These are phyloP conservation scores for Scolecobasidium constrictum DNA, from an alignment of 2,329 filamentous ascomycete genomes.

Conservation along the genomic window DNA sequence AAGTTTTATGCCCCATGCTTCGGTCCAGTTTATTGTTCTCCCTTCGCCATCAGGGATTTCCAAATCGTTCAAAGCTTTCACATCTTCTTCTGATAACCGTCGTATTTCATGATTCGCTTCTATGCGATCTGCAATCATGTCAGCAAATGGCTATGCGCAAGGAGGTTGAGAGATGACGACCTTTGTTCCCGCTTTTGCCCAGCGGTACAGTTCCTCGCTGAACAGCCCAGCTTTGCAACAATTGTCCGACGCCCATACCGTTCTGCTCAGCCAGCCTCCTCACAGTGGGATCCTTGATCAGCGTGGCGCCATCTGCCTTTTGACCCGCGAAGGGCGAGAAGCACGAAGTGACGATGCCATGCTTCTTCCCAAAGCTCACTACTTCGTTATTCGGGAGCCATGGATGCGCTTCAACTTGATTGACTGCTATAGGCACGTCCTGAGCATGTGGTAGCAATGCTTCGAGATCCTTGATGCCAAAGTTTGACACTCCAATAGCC, in stretches of 20 bases:
- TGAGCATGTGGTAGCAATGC: constrained; percentile 20
- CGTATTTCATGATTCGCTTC: no score
- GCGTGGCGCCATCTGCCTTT: constrained; percentile 57
- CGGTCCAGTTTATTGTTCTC: no score
- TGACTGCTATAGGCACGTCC: constrained; percentile 53
- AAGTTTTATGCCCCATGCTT: no score
- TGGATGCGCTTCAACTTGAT: constrained; percentile 75
- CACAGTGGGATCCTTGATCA: constrained; percentile 56
- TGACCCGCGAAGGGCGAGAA: constrained; percentile 61
- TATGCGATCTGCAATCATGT: no score
- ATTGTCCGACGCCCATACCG: constrained; percentile 61
- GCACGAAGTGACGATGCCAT: constrained; percentile 64
- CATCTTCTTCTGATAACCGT: no score
- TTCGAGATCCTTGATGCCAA: constrained; percentile 70
- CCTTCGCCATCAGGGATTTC: no score
- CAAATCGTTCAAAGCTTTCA: no score
- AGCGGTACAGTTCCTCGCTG: no score
- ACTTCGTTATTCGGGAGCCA: constrained; percentile 42
- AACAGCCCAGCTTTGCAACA: constrained; percentile 34
- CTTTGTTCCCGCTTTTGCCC: no score
- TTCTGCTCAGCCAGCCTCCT: constrained; percentile 51
- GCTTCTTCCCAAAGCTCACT: constrained; percentile 37
- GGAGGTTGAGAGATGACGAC: no score
- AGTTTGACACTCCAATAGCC: constrained; percentile 82
- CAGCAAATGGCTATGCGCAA: no score